Percentiles rank a stretch among this genome's conserved stretches.
Conservation (phyloP, 116 monocot species). For the Posidonia oceanica region DNA sequence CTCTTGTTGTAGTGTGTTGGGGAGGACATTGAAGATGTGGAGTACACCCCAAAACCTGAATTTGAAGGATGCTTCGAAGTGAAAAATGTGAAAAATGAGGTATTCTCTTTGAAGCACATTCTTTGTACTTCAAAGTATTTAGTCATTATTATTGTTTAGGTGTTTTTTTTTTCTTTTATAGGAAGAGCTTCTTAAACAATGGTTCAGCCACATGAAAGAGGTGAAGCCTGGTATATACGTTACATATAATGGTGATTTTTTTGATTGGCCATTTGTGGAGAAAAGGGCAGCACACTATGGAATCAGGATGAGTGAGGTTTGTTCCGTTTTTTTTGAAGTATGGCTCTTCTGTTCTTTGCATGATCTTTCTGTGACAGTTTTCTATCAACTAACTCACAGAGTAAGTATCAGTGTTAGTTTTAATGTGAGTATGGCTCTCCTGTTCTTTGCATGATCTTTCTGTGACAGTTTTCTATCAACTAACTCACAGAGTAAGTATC, state of each 20-base stretch:
- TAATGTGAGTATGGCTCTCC: neutral
- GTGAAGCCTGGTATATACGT: conserved; percentile 99
- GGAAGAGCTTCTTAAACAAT: conserved; percentile 77
- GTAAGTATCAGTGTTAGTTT: too few species aligned
- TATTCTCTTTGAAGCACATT: conserved; percentile 9
- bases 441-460: conserved; percentile 1
- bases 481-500: too few species aligned
- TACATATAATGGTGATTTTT: conserved; percentile 97
- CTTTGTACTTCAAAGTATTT: neutral
- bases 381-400: neutral
- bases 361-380: neutral
- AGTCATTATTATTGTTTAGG: neutral
- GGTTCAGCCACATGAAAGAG: conserved; percentile 92
- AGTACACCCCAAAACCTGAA: conserved; percentile 98
- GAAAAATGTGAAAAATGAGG: conserved; percentile 89
- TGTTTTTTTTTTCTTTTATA: conserved; percentile 8
- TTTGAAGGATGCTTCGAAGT: conserved; percentile 92
- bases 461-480: neutral
- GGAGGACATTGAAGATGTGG: conserved; percentile 92
- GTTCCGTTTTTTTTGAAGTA: neutral
- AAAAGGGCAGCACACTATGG: conserved; percentile 93
- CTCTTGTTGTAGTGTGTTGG: conserved; percentile 70
- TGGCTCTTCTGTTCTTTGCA: neutral
- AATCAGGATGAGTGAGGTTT: conserved; percentile 83
- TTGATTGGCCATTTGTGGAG: conserved; percentile 99